These are phyloP conservation scores for Fusarium redolens DNA, from an alignment of 2,329 filamentous ascomycete genomes.

Conservation along the genomic window DNA sequence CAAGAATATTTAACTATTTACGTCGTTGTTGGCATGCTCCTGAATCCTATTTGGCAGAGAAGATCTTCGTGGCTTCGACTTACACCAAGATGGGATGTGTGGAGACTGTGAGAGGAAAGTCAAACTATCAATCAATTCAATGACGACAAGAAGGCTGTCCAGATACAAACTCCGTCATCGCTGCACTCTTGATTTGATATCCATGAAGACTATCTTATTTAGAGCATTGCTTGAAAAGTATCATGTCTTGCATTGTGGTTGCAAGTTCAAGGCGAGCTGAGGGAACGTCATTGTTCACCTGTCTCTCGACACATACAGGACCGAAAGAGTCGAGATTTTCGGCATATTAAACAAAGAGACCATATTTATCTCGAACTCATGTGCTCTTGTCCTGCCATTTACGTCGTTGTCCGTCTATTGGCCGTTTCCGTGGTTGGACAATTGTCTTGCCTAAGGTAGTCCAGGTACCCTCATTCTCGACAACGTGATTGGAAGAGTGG, in stretches of 20 bases:
- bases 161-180: background rate
- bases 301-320: background rate
- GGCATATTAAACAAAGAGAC: background rate
- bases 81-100: constrained; percentile 7
- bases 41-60: background rate
- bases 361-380: background rate
- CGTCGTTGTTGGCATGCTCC: background rate
- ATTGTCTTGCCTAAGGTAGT: background rate
- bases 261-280: background rate
- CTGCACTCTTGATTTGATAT: background rate
- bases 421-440: constrained; percentile 20
- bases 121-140: background rate
- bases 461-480: constrained; percentile 19
- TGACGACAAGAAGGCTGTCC: background rate
- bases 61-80: background rate
- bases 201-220: background rate
- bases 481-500: constrained; percentile 24
- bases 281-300: background rate
- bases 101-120: background rate
- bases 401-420: constrained; percentile 1
- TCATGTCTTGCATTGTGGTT: background rate
- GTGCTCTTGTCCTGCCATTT: constrained; percentile 16
- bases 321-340: background rate
- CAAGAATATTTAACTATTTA: background rate
- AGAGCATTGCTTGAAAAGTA: background rate